phyloP scores from a whole-genome alignment of 1,284 basidiomycete species.

The Ceratobasidium sp. region DNA sequence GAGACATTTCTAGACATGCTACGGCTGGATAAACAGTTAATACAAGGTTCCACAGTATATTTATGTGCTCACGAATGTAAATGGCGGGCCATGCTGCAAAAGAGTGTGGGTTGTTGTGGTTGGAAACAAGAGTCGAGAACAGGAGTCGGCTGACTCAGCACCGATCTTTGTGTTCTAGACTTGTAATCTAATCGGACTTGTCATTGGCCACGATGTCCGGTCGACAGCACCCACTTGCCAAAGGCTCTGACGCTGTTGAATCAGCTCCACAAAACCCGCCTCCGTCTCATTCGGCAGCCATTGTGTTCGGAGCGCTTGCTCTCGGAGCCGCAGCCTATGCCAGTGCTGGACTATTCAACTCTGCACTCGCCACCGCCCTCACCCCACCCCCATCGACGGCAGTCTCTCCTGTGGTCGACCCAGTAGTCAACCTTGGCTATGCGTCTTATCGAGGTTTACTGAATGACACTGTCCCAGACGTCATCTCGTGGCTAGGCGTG shows the following conservation, averaged over 20 bases:
- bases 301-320: constrained; percentile 6
- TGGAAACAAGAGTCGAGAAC: background rate
- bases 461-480: constrained; percentile 47
- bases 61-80: background rate
- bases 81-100: background rate
- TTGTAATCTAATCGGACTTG: too few relatives aligned
- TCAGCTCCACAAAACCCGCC: constrained; percentile 8
- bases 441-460: constrained; percentile 57
- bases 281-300: constrained; percentile 3
- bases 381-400: background rate
- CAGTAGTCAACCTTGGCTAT: constrained; percentile 44
- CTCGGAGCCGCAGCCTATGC: background rate
- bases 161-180: too few relatives aligned
- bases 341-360: background rate
- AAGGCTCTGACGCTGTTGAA: constrained; percentile 9
- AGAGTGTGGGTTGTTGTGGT: background rate
- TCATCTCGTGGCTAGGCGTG: constrained; percentile 61
- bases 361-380: background rate
- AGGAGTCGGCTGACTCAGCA: background rate
- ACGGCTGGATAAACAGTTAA: background rate
- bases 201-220: background rate
- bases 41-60: background rate
- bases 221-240: constrained; percentile 15
- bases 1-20: background rate
- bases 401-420: background rate